Percentiles rank a stretch among this genome's conserved stretches.
Conservation (phyloP, 2,329 filamentous ascomycete genomes). For the Penicillium occitanis region DNA sequence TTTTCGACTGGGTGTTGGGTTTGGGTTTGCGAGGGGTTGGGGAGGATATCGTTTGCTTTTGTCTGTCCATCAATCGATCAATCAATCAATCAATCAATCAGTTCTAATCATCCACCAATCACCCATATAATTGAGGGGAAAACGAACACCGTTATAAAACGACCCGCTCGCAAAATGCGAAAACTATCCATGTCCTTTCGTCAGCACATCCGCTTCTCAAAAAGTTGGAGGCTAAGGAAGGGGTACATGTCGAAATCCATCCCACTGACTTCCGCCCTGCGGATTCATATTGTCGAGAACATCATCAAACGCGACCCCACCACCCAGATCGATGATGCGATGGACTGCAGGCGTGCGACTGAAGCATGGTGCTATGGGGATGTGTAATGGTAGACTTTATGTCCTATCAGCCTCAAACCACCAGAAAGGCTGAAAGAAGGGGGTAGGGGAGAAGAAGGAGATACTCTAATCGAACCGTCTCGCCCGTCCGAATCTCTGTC, state of each 20-base stretch:
- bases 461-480: constrained; percentile 57
- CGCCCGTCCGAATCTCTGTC: constrained; percentile 56
- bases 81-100: too few relatives aligned
- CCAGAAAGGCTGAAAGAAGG: too few relatives aligned
- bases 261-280: constrained; percentile 52
- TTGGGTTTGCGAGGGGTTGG: background rate
- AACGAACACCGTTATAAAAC: constrained; percentile 43
- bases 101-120: background rate
- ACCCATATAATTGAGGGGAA: too few relatives aligned
- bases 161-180: constrained; percentile 37
- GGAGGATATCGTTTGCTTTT: constrained; percentile 35
- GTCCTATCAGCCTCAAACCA: background rate
- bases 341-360: constrained; percentile 55
- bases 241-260: constrained; percentile 50
- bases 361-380: constrained; percentile 55
- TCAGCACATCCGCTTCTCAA: background rate
- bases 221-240: background rate
- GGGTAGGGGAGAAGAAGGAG: background rate
- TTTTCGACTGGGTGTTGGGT: constrained; percentile 31
- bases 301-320: constrained; percentile 46
- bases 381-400: constrained; percentile 52
- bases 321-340: constrained; percentile 49
- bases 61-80: constrained; percentile 25
- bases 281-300: constrained; percentile 48
- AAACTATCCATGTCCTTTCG: constrained; percentile 31